Percentiles rank a stretch among this genome's conserved stretches.
Conservation (phyloP, 768 basidiomycete species). For the Naematelia encephala region DNA sequence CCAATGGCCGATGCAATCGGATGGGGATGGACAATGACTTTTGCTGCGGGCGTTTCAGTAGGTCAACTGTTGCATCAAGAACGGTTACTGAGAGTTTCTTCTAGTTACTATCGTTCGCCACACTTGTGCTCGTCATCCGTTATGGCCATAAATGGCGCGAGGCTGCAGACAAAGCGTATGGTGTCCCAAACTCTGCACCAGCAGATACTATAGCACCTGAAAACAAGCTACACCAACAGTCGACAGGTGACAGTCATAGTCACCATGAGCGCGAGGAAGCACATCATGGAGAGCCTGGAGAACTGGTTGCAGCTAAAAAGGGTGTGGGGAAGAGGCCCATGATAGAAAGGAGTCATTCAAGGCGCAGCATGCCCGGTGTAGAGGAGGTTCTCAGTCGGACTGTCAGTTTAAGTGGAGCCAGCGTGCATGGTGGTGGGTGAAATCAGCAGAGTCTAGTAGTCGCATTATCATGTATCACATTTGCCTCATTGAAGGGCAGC, state of each 20-base stretch:
- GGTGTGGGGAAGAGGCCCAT: not conserved
- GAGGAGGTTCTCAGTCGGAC: slow-evolving; percentile 33
- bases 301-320: not conserved
- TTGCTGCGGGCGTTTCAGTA: slow-evolving; percentile 37
- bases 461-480: not conserved
- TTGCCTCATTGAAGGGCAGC: not conserved
- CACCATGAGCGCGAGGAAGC: slow-evolving; percentile 1
- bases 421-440: slow-evolving; percentile 42
- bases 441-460: not conserved
- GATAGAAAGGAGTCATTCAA: slow-evolving; percentile 8
- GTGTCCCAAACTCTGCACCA: slow-evolving; percentile 3
- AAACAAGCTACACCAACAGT: not conserved
- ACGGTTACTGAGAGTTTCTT: not conserved
- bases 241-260: slow-evolving; percentile 1
- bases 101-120: not conserved
- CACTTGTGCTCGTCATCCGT: slow-evolving; percentile 15
- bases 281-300: slow-evolving; percentile 1
- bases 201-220: slow-evolving; percentile 12
- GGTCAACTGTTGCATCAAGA: slow-evolving; percentile 7
- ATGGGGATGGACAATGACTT: slow-evolving; percentile 50
- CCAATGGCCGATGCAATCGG: slow-evolving; percentile 50
- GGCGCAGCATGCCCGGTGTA: slow-evolving; percentile 27
- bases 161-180: slow-evolving; percentile 32
- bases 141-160: slow-evolving; percentile 46
- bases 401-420: slow-evolving; percentile 26